phyloP scores from a whole-genome alignment of 768 basidiomycete genomes.

The Trametes villosa region DNA sequence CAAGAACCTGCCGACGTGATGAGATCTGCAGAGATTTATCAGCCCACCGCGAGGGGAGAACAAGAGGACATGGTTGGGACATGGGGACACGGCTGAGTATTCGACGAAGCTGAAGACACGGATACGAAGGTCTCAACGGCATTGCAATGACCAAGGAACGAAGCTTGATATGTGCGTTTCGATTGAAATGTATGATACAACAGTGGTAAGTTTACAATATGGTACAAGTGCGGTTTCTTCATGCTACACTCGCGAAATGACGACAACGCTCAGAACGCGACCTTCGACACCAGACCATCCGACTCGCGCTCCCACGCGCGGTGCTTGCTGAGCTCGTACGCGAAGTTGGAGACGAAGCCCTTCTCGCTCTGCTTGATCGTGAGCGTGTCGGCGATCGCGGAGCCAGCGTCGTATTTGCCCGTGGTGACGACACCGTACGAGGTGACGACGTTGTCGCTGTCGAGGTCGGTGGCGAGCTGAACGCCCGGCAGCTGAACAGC shows the following conservation, averaged over 20 bases:
- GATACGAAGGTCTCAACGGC: no score
- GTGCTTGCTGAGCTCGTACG: constrained; percentile 67
- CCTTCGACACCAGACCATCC: constrained; percentile 54
- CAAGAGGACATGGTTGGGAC: no score
- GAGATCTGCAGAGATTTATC: no score
- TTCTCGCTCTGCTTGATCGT: constrained; percentile 49
- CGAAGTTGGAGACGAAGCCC: constrained; percentile 63
- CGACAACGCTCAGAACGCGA: constrained; percentile 48
- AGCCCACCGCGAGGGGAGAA: no score
- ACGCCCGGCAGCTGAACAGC: constrained; percentile 53
- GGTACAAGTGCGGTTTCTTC: not conserved
- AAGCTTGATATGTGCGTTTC: no score
- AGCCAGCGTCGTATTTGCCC: constrained; percentile 50
- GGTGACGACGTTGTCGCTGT: constrained; percentile 45
- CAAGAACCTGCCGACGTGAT: no score
- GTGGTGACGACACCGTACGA: constrained; percentile 70
- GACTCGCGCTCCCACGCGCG: constrained; percentile 66
- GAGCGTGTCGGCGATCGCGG: constrained; percentile 45
- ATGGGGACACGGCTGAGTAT: no score
- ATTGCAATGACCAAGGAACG: no score
- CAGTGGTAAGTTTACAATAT: not conserved
- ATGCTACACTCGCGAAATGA: not conserved
- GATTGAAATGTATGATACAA: not conserved
- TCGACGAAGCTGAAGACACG: no score
- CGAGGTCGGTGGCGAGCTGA: constrained; percentile 41